phyloP scores from a whole-genome alignment of 2,329 filamentous ascomycete genomes.

The Acrocalymma vagum region DNA sequence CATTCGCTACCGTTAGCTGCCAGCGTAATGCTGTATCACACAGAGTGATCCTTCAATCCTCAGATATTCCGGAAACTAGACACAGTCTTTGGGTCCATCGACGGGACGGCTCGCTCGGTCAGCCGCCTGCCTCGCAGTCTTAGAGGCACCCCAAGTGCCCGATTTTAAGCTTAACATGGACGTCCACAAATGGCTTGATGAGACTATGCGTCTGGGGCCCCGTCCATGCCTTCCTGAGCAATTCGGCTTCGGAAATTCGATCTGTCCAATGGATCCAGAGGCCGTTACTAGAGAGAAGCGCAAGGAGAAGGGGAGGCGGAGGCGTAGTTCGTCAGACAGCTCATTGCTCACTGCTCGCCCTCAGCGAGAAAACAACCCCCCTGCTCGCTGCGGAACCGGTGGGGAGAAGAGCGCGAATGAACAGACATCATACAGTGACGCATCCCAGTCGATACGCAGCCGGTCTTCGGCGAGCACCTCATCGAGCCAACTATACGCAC shows the following conservation, averaged over 20 bases:
- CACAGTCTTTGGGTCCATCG: conserved; percentile 9
- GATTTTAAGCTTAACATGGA: conserved; percentile 46
- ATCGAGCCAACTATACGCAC: conserved; percentile 47
- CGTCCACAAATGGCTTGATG: conserved; percentile 55
- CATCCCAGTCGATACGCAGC: conserved; percentile 18
- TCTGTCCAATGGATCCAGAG: conserved; percentile 25
- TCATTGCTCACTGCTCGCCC: conserved; percentile 41
- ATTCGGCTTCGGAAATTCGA: conserved; percentile 26
- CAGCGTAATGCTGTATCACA: conserved; percentile 37
- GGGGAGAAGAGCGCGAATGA: conserved; percentile 14
- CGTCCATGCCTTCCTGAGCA: conserved; percentile 31
- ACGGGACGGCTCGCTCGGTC: conserved; percentile 31
- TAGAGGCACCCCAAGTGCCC: not conserved
- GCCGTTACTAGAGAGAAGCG: conserved; percentile 26
- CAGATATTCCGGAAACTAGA: conserved; percentile 16
- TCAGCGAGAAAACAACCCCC: conserved; percentile 12
- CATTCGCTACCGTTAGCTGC: conserved; percentile 21
- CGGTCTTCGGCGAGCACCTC: conserved; percentile 22
- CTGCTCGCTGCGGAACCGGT: conserved; percentile 11
- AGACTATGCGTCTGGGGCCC: conserved; percentile 46
- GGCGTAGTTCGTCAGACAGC: conserved; percentile 50
- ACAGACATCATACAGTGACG: conserved; percentile 24
- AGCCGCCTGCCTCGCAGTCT: conserved; percentile 14
- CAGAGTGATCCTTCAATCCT: conserved; percentile 10
- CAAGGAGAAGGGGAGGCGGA: conserved; percentile 35